These are phyloP conservation scores for Tylopilus plumbeoviolaceoides DNA, from an alignment of 768 basidiomycete genomes.

Conservation along the genomic window DNA sequence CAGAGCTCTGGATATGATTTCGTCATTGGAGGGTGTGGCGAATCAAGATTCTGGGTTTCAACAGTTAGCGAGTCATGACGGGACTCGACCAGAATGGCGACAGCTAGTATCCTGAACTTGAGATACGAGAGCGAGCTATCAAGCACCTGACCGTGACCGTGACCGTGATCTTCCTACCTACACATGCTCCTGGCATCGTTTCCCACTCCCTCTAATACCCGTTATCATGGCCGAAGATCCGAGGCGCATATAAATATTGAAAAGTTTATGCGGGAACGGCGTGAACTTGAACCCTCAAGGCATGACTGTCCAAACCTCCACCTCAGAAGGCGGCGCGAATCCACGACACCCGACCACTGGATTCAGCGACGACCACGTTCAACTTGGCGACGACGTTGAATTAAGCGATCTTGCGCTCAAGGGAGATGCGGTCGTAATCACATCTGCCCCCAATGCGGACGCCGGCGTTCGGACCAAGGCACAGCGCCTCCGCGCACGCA, in stretches of 20 bases:
- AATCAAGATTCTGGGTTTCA: no score
- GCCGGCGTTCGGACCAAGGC: constrained; percentile 10
- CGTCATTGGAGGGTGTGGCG: no score
- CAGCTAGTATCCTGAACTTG: no score
- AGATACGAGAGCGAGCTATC: no score
- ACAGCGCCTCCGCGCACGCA: constrained; percentile 20
- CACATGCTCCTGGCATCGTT: not conserved
- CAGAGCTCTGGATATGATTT: no score
- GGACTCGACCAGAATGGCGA: no score
- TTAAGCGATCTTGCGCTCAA: constrained; percentile 5
- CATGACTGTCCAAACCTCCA: constrained; percentile 12
- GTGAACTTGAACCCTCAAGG: not conserved
- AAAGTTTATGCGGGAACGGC: no score
- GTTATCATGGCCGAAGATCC: not conserved
- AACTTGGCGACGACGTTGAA: constrained; percentile 5
- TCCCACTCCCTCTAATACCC: not conserved
- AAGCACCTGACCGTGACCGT: no score
- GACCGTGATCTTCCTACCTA: no score
- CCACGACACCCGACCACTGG: constrained; percentile 6
- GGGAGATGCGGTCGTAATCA: not conserved
- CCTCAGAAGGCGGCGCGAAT: constrained; percentile 2
- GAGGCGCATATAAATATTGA: constrained; percentile 1
- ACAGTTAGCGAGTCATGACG: no score
- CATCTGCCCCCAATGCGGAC: not conserved
- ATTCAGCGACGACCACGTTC: not conserved